Conservation (phyloP, 148 eudicot species). For the Tetragonia tetragonoides region DNA sequence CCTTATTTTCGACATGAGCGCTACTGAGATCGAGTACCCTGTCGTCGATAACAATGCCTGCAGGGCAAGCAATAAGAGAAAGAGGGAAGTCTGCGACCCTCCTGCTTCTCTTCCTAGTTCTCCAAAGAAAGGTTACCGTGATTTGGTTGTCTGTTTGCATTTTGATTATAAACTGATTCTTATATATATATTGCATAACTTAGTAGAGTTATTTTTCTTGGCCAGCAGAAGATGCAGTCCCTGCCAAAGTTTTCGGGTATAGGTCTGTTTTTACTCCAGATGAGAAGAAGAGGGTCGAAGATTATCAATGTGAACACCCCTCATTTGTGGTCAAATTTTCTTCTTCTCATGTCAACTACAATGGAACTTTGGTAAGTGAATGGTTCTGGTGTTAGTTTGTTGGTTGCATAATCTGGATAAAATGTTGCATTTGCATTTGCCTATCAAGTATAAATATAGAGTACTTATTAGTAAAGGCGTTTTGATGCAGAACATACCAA, state of each 20-base stretch:
- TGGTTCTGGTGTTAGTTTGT: background rate
- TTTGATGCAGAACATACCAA: constrained; percentile 17
- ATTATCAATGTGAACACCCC: background rate
- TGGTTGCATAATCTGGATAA: no score
- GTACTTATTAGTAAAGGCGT: no score
- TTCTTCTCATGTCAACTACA: background rate
- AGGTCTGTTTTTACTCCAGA: background rate
- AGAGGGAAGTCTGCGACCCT: background rate
- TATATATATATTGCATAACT: background rate
- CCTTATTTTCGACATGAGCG: constrained; percentile 20
- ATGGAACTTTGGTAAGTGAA: background rate
- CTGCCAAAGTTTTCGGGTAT: background rate
- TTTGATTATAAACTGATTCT: background rate
- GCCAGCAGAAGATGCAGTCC: constrained; percentile 1
- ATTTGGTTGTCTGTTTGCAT: background rate
- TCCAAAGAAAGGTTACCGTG: constrained; percentile 8
- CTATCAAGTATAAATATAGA: background rate
- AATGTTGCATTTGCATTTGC: no score
- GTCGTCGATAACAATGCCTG: background rate
- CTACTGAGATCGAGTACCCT: constrained; percentile 34
- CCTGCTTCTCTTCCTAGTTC: no score
- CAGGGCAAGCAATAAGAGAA: constrained; percentile 2
- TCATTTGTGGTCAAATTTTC: constrained; percentile 3
- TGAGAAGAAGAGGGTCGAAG: constrained; percentile 3
- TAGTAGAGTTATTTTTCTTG: background rate